Conservation (phyloP, 345 rosid species). For the Linum tenue region DNA sequence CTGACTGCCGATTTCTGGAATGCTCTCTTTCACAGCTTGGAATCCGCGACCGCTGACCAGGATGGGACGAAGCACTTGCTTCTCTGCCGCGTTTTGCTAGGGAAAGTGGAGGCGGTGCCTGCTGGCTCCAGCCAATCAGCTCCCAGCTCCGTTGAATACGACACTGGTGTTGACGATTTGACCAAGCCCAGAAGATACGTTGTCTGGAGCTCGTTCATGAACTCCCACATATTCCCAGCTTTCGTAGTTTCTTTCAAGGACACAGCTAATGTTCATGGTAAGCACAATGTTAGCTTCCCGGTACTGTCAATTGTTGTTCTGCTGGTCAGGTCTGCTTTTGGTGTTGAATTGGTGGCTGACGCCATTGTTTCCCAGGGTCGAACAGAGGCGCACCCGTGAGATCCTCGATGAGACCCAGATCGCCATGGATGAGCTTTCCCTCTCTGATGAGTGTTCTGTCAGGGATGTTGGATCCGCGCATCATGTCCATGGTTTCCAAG, state of each 20-base stretch:
- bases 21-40: slow-evolving; percentile 31
- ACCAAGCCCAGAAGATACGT: slow-evolving; percentile 48
- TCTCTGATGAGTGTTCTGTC: slow-evolving; percentile 50
- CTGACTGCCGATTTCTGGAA: not conserved
- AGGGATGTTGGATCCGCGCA: slow-evolving; percentile 35
- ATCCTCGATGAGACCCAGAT: slow-evolving; percentile 32
- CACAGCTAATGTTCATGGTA: slow-evolving; percentile 39
- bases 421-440: slow-evolving; percentile 79
- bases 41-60: slow-evolving; percentile 28
- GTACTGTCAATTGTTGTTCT: slow-evolving; percentile 14
- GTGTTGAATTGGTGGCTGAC: slow-evolving; percentile 16
- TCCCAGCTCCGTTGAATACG: slow-evolving; percentile 58
- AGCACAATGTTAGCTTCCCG: not conserved
- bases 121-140: slow-evolving; percentile 40
- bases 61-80: slow-evolving; percentile 59
- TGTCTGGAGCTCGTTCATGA: slow-evolving; percentile 61
- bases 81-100: slow-evolving; percentile 62
- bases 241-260: slow-evolving; percentile 51
- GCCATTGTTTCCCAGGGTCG: slow-evolving; percentile 22
- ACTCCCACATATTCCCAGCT: slow-evolving; percentile 64
- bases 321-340: slow-evolving; percentile 11
- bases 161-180: slow-evolving; percentile 57
- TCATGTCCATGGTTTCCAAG: slow-evolving; percentile 37
- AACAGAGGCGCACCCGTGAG: slow-evolving; percentile 14
- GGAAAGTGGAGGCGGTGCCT: slow-evolving; percentile 52